Evolutionary conservation across 495 filamentous ascomycete species (phyloP).

Genomic region (Hypoxylon subgilvum): DNA sequence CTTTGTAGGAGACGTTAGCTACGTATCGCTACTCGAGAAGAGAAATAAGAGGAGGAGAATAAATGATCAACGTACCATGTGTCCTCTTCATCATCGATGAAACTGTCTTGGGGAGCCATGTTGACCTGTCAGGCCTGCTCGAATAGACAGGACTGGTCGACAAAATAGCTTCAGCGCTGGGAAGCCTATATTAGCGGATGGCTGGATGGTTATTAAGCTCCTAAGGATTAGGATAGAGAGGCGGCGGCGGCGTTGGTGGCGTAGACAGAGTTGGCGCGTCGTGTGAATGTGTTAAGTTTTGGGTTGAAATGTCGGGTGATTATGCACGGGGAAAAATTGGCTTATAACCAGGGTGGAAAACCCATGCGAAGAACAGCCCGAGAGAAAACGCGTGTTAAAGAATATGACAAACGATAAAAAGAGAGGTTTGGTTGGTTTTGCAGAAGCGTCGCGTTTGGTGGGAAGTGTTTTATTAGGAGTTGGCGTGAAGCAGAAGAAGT

Average conservation of each 20-base stretch:
- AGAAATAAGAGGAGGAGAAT: not conserved
- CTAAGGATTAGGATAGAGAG: no score
- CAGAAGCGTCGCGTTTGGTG: slow-evolving; percentile 3
- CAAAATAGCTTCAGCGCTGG: slow-evolving; percentile 14
- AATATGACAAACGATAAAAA: slow-evolving; percentile 1
- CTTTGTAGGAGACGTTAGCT: slow-evolving; percentile 52
- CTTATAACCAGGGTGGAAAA: slow-evolving; percentile 19
- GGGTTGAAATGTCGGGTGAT: slow-evolving; percentile 37
- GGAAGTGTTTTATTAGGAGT: slow-evolving; percentile 20
- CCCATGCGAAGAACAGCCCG: slow-evolving; percentile 20
- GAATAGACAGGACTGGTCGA: slow-evolving; percentile 14
- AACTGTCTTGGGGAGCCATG: slow-evolving; percentile 87
- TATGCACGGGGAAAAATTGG: slow-evolving; percentile 24
- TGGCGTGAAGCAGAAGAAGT: slow-evolving; percentile 33
- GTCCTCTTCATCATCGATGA: slow-evolving; percentile 97
- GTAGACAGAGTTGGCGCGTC: slow-evolving; percentile 24
- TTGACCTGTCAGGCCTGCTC: slow-evolving; percentile 32
- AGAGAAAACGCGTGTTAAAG: slow-evolving; percentile 17
- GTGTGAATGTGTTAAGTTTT: slow-evolving; percentile 26
- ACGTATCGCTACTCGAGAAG: not conserved
- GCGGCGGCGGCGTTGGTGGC: no score
- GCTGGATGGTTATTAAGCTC: not conserved
- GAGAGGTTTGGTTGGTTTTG: not conserved
- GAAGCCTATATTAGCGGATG: not conserved
- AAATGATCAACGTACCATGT: slow-evolving; percentile 67